Evolutionary conservation across 192 early-diverging fungal species (phyloP), one percentile per base, ranked within the genome.

Genomic region (Lunasporangiospora selenospora): DNA sequence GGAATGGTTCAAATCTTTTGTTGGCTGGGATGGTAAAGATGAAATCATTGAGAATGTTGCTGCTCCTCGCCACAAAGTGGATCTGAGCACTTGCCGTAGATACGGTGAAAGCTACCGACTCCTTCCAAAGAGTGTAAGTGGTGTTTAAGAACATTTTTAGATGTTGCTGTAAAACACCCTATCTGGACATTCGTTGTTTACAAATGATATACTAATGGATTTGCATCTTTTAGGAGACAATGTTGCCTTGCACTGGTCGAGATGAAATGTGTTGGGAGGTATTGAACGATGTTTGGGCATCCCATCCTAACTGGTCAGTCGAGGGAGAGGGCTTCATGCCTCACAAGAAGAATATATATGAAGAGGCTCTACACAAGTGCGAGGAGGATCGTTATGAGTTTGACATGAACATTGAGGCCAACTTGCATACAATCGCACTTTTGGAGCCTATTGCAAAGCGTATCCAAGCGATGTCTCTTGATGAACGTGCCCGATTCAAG

Each of bases 391-490:
- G 81, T 32, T 86, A 83, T 32, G 98, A 99, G 63, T 98, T 97
- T 83, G 96, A 99, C 65, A 85, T 98, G 71, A 93, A 96, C 76
- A 97, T 99, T 53, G 93, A 98, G 70, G 90, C 95, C 44, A 98
- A 98, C 52, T 62, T 94, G 53, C 86, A 91, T 29, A 89, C 90
- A 3, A 99, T 99, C 75, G 85, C 88, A 7, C 75, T 98, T 29
- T 76, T 99, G 47, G 93, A 96, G 58, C 94, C 95, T 5, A 94
- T 99, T 55, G 90, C 87, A 6, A 87, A 87, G 66, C 84, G 92
- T 55, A 91, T 99, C 32, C 82, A 89, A 60, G 75, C 83, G 29
- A 96, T 99, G 96, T 66, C 81, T 3, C 55, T 76, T 0, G 96
- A 98, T 13, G 94, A 98, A 60, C 81, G 81, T 39, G 52, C 75